A percentile compares a stretch with the other conserved stretches of the same genome.
phyloP scores from a whole-genome alignment of 192 early-diverging fungal genomes.

The Gamsiella multidivaricata region DNA sequence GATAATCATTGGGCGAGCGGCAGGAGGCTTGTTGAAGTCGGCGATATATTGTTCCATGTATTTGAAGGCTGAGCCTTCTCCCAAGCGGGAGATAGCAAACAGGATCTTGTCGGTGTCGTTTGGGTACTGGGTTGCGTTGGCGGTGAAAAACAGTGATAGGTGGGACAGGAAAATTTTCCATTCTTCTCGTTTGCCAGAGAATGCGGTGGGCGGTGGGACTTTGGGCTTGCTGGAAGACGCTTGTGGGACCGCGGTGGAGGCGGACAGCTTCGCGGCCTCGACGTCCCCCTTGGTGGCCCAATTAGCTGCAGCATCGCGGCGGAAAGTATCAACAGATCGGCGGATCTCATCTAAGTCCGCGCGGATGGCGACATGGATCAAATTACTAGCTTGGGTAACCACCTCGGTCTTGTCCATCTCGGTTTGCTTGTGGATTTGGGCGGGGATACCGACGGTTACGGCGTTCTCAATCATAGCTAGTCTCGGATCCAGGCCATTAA shows the following conservation, averaged over 20 bases:
- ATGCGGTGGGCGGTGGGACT: not conserved
- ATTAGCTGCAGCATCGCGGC: too few relatives aligned
- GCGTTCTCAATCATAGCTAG: not conserved
- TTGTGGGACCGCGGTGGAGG: not conserved
- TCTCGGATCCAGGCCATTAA: not conserved
- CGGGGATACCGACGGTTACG: not conserved
- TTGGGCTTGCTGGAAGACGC: not conserved
- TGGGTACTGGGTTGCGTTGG: not conserved
- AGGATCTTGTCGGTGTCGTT: not conserved
- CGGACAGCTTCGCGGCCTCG: not conserved
- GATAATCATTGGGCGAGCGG: not conserved
- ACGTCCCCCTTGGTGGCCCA: too few relatives aligned
- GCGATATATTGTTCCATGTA: slow-evolving; percentile 11
- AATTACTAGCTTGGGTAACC: too few relatives aligned
- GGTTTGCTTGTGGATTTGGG: not conserved
- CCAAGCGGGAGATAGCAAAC: slow-evolving; percentile 11
- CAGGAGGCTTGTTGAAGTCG: not conserved
- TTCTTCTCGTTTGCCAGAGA: slow-evolving; percentile 24
- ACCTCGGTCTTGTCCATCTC: not conserved
- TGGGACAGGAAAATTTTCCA: slow-evolving; percentile 13
- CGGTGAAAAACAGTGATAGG: not conserved
- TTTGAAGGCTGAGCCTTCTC: slow-evolving; percentile 9
- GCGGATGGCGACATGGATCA: too few relatives aligned
- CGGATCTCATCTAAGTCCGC: too few relatives aligned
- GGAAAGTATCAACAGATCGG: too few relatives aligned